These are phyloP conservation scores for Rhodotorula toruloides DNA, from an alignment of 768 basidiomycete species.

Conservation along the genomic window DNA sequence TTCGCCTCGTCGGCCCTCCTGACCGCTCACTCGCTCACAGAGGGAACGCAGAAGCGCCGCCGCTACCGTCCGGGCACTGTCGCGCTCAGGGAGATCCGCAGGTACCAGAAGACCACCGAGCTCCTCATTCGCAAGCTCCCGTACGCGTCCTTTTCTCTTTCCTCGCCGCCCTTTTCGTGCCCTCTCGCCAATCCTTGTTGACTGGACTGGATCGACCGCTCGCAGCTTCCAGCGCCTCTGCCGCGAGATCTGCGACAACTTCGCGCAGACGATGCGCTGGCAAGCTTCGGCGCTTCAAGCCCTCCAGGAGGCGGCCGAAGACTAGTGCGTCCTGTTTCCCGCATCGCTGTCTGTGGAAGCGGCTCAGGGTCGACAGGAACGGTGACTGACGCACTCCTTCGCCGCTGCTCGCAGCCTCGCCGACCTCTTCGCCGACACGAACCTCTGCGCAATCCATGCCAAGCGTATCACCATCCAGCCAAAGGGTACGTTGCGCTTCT, in stretches of 20 bases:
- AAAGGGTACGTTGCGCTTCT: not conserved
- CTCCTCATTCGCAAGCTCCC: slow-evolving; percentile 47
- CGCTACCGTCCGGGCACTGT: slow-evolving; percentile 52
- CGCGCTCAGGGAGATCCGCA: slow-evolving; percentile 53
- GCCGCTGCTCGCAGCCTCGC: not conserved
- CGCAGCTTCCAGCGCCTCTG: slow-evolving; percentile 60
- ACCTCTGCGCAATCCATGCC: slow-evolving; percentile 38
- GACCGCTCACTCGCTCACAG: too few species aligned
- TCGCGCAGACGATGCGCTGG: slow-evolving; percentile 56
- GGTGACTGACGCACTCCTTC: too few species aligned
- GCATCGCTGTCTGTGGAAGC: slow-evolving; percentile 47
- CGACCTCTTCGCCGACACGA: slow-evolving; percentile 18
- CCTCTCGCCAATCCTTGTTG: slow-evolving; percentile 47
- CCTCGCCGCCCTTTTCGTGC: slow-evolving; percentile 56
- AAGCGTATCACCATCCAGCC: slow-evolving; percentile 41
- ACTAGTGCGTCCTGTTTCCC: slow-evolving; percentile 48
- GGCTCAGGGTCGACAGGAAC: too few species aligned
- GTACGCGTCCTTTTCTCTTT: slow-evolving; percentile 43
- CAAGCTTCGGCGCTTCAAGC: slow-evolving; percentile 53
- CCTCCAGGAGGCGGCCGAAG: slow-evolving; percentile 55
- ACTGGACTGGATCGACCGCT: not conserved
- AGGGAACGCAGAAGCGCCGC: slow-evolving; percentile 61
- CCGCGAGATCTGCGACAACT: slow-evolving; percentile 70
- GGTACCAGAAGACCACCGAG: slow-evolving; percentile 46
- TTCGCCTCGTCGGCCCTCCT: not conserved